phyloP scores from a whole-genome alignment of 371 early-diverging fungal species.

The Globomyces sp. region DNA sequence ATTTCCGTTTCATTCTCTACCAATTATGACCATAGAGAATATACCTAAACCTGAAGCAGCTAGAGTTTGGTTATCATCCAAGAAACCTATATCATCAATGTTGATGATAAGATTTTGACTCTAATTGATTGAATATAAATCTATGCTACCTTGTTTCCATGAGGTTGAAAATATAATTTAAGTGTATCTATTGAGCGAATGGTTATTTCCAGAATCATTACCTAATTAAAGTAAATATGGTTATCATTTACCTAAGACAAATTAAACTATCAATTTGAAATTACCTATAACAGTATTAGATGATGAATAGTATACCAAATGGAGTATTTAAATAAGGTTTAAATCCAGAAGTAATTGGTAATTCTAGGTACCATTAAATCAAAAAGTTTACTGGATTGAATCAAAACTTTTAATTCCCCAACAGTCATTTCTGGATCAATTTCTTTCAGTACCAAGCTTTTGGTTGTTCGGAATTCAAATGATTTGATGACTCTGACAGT shows the following conservation, averaged over 20 bases:
- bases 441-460: slow-evolving; percentile 75
- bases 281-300: too few species aligned
- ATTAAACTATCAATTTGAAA: too few species aligned
- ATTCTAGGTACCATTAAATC: slow-evolving; percentile 39
- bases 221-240: slow-evolving; percentile 32
- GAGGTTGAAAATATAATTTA: slow-evolving; percentile 82
- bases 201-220: neutral
- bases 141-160: slow-evolving; percentile 67
- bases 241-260: too few species aligned
- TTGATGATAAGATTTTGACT: slow-evolving; percentile 77
- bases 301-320: slow-evolving; percentile 36
- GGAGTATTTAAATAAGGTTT: slow-evolving; percentile 67
- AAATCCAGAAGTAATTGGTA: slow-evolving; percentile 64
- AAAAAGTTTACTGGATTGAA: slow-evolving; percentile 61
- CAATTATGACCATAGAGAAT: slow-evolving; percentile 12
- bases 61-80: slow-evolving; percentile 64
- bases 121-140: too few species aligned
- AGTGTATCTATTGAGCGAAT: slow-evolving; percentile 53
- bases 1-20: slow-evolving; percentile 83
- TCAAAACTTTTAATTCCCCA: slow-evolving; percentile 62
- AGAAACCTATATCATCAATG: slow-evolving; percentile 71
- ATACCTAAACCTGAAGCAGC: slow-evolving; percentile 64
- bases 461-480: slow-evolving; percentile 85
- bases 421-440: slow-evolving; percentile 69
- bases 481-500: slow-evolving; percentile 86